phyloP scores from a whole-genome alignment of 306 rosid species.

The Begonia peltatifolia region DNA sequence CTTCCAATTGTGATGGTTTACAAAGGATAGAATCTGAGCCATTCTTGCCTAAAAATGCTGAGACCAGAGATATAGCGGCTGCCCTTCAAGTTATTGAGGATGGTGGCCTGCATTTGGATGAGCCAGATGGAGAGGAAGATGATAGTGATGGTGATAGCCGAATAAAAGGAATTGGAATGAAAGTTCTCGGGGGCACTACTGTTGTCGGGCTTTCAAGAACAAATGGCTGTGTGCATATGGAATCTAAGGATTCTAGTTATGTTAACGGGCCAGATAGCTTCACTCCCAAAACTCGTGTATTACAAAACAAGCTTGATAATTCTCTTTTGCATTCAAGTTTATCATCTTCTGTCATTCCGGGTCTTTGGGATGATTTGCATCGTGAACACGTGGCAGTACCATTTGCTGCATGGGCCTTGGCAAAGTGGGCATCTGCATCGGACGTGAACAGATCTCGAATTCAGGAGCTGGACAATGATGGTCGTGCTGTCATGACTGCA shows the following conservation, averaged over 20 bases:
- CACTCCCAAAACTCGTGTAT: constrained; percentile 20
- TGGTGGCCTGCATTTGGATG: constrained; percentile 76
- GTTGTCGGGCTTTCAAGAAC: constrained; percentile 65
- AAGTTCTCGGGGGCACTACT: constrained; percentile 73
- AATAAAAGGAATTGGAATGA: constrained; percentile 67
- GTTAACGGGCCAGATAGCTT: constrained; percentile 21
- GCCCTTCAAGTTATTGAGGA: constrained; percentile 81
- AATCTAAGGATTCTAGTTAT: constrained; percentile 17
- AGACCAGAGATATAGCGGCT: constrained; percentile 74
- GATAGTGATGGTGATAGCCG: constrained; percentile 48
- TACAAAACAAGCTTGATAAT: constrained; percentile 30
- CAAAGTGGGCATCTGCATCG: constrained; percentile 86
- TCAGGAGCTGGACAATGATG: constrained; percentile 80
- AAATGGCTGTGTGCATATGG: constrained; percentile 24
- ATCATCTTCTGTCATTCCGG: constrained; percentile 73
- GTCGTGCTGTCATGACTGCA: constrained; percentile 81
- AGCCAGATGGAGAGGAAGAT: constrained; percentile 37
- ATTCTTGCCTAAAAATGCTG: constrained; percentile 66
- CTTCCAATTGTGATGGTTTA: constrained; percentile 64
- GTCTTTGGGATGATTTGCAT: constrained; percentile 97
- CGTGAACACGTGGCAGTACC: constrained; percentile 95
- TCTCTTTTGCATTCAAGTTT: constrained; percentile 16
- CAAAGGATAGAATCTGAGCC: constrained; percentile 48
- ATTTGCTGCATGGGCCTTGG: constrained; percentile 97
- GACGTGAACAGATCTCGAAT: constrained; percentile 54